These are phyloP conservation scores for Leucocoprinus sp. DNA, from an alignment of 768 basidiomycete species.

Conservation along the genomic window DNA sequence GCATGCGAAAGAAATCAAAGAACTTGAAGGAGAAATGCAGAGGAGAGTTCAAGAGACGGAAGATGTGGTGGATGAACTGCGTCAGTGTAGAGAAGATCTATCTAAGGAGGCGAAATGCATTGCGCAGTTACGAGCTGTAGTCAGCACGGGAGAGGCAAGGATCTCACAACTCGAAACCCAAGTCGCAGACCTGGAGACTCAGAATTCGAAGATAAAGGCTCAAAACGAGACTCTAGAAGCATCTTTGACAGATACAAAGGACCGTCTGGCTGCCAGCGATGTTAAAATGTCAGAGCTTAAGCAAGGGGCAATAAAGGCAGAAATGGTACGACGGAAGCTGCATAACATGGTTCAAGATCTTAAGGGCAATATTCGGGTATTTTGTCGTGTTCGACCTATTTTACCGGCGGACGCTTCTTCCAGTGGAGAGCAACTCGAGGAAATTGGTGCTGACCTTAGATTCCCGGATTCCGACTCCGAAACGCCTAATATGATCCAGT, in stretches of 20 bases:
- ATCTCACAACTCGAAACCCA: conserved; percentile 45
- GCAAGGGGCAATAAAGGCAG: conserved; percentile 65
- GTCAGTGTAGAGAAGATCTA: conserved; percentile 20
- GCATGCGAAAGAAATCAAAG: conserved; percentile 61
- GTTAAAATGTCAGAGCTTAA: conserved; percentile 54
- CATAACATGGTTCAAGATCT: conserved; percentile 93
- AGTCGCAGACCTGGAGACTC: conserved; percentile 52
- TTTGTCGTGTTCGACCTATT: conserved; percentile 81
- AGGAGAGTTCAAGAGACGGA: conserved; percentile 62
- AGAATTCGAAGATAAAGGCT: conserved; percentile 45
- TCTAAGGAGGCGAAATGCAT: conserved; percentile 57
- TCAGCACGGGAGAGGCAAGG: conserved; percentile 59
- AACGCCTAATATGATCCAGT: conserved; percentile 73
- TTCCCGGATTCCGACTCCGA: conserved; percentile 77
- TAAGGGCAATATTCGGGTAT: conserved; percentile 89
- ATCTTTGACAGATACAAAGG: conserved; percentile 43
- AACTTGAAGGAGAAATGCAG: conserved; percentile 61
- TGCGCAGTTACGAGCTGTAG: conserved; percentile 52
- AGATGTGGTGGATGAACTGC: conserved; percentile 64
- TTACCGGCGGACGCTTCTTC: conserved; percentile 42
- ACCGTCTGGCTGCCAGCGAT: conserved; percentile 49
- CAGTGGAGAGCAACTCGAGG: conserved; percentile 14
- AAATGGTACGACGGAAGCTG: conserved; percentile 70
- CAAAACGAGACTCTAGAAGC: conserved; percentile 51
- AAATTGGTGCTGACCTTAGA: conserved; percentile 35